Conservation (phyloP, 345 rosid species). For the Lumnitzera littorea region DNA sequence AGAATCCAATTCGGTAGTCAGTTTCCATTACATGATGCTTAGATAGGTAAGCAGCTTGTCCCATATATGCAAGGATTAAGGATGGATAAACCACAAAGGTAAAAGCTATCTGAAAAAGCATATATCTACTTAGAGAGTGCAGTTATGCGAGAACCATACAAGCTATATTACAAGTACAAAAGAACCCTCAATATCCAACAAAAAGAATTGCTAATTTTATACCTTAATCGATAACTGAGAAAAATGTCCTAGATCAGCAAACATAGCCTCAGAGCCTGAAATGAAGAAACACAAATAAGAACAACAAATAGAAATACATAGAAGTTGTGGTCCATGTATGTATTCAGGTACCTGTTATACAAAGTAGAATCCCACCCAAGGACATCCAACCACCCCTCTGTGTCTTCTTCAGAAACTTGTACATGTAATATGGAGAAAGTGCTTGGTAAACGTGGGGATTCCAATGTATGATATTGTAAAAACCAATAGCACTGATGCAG, state of each 20-base stretch:
- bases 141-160: not conserved
- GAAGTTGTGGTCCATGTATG: not conserved
- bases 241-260: constrained; percentile 98
- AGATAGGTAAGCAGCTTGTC: constrained; percentile 96
- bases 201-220: constrained; percentile 6
- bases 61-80: constrained; percentile 95
- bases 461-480: constrained; percentile 84
- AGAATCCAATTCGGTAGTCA: constrained; percentile 76
- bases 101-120: constrained; percentile 72
- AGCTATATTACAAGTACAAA: too few relatives aligned
- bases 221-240: constrained; percentile 89
- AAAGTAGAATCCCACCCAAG: constrained; percentile 87
- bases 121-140: constrained; percentile 3
- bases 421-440: constrained; percentile 90
- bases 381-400: constrained; percentile 98
- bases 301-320: not conserved
- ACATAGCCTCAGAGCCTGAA: constrained; percentile 98
- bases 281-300: not conserved
- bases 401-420: constrained; percentile 81
- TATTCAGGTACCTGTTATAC: constrained; percentile 65
- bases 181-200: too few relatives aligned
- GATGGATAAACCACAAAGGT: constrained; percentile 88
- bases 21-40: constrained; percentile 55
- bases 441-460: constrained; percentile 91
- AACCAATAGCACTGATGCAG: constrained; percentile 81